Conservation (phyloP, 441 rosid genomes). For the Gossypium armourianum region DNA sequence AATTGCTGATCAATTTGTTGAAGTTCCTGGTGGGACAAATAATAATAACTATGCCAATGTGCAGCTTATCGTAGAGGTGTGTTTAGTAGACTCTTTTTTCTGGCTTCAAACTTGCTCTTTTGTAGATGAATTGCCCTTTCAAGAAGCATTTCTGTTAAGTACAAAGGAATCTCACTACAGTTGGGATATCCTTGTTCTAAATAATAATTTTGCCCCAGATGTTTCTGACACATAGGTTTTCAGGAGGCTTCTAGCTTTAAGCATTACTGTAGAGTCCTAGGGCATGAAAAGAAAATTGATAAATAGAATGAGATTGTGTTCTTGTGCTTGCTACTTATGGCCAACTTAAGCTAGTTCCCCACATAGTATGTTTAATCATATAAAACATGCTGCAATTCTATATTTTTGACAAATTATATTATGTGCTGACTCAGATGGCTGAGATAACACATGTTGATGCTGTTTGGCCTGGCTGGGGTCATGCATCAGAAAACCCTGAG, state of each 20-base stretch:
- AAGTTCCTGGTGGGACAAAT: conserved; percentile 99
- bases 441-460: conserved; percentile 96
- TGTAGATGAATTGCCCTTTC: conserved; percentile 11
- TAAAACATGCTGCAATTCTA: conserved; percentile 8
- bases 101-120: conserved; percentile 7
- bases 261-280: conserved; percentile 10
- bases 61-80: conserved; percentile 95
- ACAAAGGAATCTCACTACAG: conserved; percentile 2
- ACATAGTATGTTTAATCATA: not conserved
- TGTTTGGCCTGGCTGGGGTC: conserved; percentile 99
- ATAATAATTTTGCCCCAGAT: conserved; percentile 1
- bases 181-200: not conserved
- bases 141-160: not conserved
- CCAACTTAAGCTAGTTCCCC: conserved; percentile 9
- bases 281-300: conserved; percentile 10
- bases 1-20: conserved; percentile 99
- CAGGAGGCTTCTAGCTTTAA: not conserved
- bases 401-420: conserved; percentile 15
- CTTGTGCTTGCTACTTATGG: not conserved
- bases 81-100: conserved; percentile 15
- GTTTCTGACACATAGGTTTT: not conserved
- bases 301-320: conserved; percentile 1
- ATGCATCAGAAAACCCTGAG: conserved; percentile 98
- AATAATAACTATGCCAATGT: conserved; percentile 98
- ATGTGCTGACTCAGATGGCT: conserved; percentile 60